A percentile compares a stretch with the other conserved stretches of the same genome.
Conservation (phyloP, 140 eudicot genomes). For the Oenanthe javanica region DNA sequence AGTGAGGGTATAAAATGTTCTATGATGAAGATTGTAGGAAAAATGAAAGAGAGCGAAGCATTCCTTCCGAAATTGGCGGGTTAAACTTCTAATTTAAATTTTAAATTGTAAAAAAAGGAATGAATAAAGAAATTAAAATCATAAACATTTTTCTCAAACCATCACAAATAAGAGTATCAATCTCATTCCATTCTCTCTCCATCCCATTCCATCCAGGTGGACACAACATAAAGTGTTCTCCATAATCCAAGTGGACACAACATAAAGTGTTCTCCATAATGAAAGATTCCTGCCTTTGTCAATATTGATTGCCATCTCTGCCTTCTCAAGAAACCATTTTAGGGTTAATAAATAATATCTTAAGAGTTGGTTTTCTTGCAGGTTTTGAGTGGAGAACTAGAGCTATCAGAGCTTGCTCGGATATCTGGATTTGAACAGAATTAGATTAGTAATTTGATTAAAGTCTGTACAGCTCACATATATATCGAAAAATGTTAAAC, state of each 20-base stretch:
- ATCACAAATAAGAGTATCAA: no score
- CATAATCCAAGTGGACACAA: no score
- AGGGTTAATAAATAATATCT: neutral
- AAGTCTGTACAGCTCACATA: slow-evolving; percentile 2
- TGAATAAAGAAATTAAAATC: no score
- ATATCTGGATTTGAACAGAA: slow-evolving; percentile 51
- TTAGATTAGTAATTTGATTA: neutral
- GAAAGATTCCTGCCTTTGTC: neutral
- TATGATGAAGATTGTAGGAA: no score
- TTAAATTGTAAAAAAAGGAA: no score
- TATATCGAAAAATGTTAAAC: neutral
- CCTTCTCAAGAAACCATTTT: slow-evolving; percentile 1
- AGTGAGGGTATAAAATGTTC: no score
- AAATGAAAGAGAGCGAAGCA: no score
- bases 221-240: neutral
- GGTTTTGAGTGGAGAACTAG: slow-evolving; percentile 63
- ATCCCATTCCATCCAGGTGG: no score
- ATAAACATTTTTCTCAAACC: no score
- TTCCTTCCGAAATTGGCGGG: no score
- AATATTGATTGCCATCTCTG: neutral
- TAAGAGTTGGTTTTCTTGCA: slow-evolving; percentile 19
- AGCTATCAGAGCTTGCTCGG: slow-evolving; percentile 59
- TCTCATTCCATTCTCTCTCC: no score
- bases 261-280: neutral
- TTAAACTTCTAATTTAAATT: no score